Evolutionary conservation across 1,139 yeast species (phyloP), one percentile per base, ranked within the genome.

Genomic region (Magnusiomyces suaveolens): DNA sequence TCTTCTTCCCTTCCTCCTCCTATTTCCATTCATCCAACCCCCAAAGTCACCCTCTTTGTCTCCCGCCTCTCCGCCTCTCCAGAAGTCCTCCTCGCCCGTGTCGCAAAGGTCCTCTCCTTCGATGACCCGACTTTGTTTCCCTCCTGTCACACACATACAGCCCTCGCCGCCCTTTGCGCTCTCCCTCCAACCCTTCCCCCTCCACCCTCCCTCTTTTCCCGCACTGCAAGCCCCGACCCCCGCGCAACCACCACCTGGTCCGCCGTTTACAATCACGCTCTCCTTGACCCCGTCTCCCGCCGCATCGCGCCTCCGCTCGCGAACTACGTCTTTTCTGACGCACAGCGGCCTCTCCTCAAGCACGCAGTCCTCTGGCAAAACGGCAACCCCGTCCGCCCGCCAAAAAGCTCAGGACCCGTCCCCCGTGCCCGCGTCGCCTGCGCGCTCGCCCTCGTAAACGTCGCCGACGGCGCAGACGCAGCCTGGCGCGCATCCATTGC

Each of bases 391-490:
- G 51, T 51, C 18, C 53, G 64, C 43, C 68, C 68, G 12, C 64
- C 63, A 48, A 68, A 68, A 1, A 61, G 57, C 8, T 58, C 56
- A 14, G 53, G 54, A 3, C 43, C 48, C 16, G 43, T 52, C 16
- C 43, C 41, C 18, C 33, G 36, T 18, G 24, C 56, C 44, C 52
- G 59, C 46, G 69, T 72, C 10, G 78, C 82, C 33, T 82, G 87
- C 1, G 69, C 75, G 1, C 78, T 84, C 18, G 72, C 79, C 20
- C 79, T 86, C 58, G 84, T 86, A 1, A 77, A 87, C 1, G 80
- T 88, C 36, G 95, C 87, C 68, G 96, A 88, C 65, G 88, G 85
- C 65, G 87, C 83, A 64, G 86, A 87, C 32, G 88, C 96, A 96
- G 80, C 95, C 0, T 88, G 96, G 96, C 73, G 87, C 62, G 81